These are phyloP conservation scores for Globisporangium alternatum DNA, from an alignment of 352 stramenopile species.

Conservation along the genomic window DNA sequence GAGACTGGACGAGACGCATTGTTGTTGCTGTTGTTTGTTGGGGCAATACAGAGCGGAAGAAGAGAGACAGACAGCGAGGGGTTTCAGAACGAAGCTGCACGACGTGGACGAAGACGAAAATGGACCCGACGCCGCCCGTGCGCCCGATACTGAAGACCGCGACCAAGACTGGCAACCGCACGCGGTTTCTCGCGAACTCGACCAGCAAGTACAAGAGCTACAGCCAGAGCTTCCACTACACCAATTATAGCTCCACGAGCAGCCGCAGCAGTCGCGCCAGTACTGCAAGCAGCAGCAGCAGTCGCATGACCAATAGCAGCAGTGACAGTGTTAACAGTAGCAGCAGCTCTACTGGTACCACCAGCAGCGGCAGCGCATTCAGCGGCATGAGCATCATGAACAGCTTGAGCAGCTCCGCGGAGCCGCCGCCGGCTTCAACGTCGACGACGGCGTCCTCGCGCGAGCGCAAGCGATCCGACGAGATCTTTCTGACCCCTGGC, in stretches of 20 bases:
- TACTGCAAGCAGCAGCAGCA: background rate
- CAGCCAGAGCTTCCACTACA: conserved; percentile 22
- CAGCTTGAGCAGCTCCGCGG: conserved; percentile 5
- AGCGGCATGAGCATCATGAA: conserved; percentile 11
- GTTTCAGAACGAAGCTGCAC: conserved; percentile 1
- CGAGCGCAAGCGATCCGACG: conserved; percentile 23
- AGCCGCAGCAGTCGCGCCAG: conserved; percentile 5
- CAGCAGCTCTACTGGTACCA: background rate
- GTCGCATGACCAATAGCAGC: background rate
- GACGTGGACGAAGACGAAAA: conserved; percentile 3
- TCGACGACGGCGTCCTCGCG: conserved; percentile 11
- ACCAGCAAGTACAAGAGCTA: conserved; percentile 22
- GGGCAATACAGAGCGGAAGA: background rate
- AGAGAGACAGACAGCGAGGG: conserved; percentile 2
- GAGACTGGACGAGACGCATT: background rate
- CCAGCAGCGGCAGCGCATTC: conserved; percentile 3
- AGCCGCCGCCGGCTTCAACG: conserved; percentile 9
- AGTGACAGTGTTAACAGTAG: background rate
- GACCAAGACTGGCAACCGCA: conserved; percentile 18
- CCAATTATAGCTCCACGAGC: conserved; percentile 11
- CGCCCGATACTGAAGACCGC: conserved; percentile 65
- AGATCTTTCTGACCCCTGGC: conserved; percentile 28
- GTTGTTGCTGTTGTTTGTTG: background rate
- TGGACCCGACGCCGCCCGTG: conserved; percentile 18
- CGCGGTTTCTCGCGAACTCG: conserved; percentile 24